Conservation (phyloP, 2,329 filamentous ascomycete species). For the Colletotrichum godetiae region DNA sequence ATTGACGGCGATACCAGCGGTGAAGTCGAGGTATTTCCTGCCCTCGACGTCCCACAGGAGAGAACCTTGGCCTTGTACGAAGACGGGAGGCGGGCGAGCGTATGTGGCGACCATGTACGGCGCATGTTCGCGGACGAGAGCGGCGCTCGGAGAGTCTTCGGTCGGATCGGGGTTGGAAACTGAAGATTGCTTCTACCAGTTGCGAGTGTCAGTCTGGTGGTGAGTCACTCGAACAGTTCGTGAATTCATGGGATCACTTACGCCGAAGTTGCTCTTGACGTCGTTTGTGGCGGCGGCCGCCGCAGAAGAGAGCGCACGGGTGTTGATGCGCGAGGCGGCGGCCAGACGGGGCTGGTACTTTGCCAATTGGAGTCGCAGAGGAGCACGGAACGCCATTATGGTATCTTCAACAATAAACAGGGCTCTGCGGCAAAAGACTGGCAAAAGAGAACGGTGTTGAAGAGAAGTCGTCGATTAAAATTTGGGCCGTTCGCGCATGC, state of each 20-base stretch:
- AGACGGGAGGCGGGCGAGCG: conserved; percentile 88
- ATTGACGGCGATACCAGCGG: conserved; percentile 95
- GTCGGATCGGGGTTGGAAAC: conserved; percentile 78
- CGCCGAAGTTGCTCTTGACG: conserved; percentile 48
- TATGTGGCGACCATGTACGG: conserved; percentile 98
- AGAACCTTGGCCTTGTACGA: conserved; percentile 87
- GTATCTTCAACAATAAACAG: background rate
- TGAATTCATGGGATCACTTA: conserved; percentile 35
- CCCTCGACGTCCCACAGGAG: conserved; percentile 93
- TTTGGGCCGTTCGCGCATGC: conserved; percentile 30
- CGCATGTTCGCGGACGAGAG: conserved; percentile 79
- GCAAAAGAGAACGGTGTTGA: conserved; percentile 8
- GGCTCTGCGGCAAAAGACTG: background rate
- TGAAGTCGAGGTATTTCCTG: conserved; percentile 91
- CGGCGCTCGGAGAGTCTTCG: conserved; percentile 77
- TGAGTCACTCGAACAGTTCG: background rate
- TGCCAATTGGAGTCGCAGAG: conserved; percentile 52
- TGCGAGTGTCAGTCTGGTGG: conserved; percentile 1
- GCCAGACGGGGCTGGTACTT: conserved; percentile 37
- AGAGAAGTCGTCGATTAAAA: conserved; percentile 17
- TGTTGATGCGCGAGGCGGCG: conserved; percentile 42
- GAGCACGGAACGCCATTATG: conserved; percentile 53
- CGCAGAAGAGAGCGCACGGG: conserved; percentile 48
- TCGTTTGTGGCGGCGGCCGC: conserved; percentile 48
- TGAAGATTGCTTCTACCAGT: conserved; percentile 44